Percentiles rank a stretch among this genome's conserved stretches.
Evolutionary conservation across 2,329 filamentous ascomycete species (phyloP).

Genomic region (Parafenestella ontariensis): DNA sequence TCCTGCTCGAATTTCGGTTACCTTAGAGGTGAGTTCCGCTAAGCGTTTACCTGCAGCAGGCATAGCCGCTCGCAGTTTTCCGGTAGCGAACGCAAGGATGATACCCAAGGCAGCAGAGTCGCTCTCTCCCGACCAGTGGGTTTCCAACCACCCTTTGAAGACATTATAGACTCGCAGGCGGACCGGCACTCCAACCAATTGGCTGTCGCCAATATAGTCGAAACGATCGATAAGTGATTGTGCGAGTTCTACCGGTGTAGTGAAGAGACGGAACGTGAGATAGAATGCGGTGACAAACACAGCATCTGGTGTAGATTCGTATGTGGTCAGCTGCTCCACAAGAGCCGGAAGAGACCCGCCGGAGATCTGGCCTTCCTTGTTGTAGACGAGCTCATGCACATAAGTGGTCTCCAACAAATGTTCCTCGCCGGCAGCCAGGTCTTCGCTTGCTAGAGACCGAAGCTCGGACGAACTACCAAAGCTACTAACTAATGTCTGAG

Average conservation of each 20-base stretch:
- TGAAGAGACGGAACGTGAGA: slow-evolving; percentile 93
- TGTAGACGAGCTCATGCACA: slow-evolving; percentile 88
- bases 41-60: slow-evolving; percentile 83
- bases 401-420: slow-evolving; percentile 90
- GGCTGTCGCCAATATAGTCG: slow-evolving; percentile 84
- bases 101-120: slow-evolving; percentile 78
- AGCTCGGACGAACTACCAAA: slow-evolving; percentile 70
- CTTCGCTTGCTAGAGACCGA: slow-evolving; percentile 71
- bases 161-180: slow-evolving; percentile 92
- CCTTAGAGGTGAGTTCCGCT: slow-evolving; percentile 78
- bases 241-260: slow-evolving; percentile 78
- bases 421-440: slow-evolving; percentile 79
- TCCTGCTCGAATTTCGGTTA: slow-evolving; percentile 71
- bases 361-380: slow-evolving; percentile 93
- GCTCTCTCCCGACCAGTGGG: slow-evolving; percentile 85
- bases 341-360: slow-evolving; percentile 89
- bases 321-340: slow-evolving; percentile 91
- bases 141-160: slow-evolving; percentile 97
- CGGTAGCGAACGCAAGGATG: slow-evolving; percentile 81
- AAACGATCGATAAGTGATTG: slow-evolving; percentile 88
- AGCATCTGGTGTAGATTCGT: slow-evolving; percentile 89
- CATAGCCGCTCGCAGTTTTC: slow-evolving; percentile 71
- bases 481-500: slow-evolving; percentile 68
- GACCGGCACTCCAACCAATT: slow-evolving; percentile 78
- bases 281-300: slow-evolving; percentile 95